These are phyloP conservation scores for Willaertia magna DNA, from an alignment of 208 protist genomes.

Conservation along the genomic window DNA sequence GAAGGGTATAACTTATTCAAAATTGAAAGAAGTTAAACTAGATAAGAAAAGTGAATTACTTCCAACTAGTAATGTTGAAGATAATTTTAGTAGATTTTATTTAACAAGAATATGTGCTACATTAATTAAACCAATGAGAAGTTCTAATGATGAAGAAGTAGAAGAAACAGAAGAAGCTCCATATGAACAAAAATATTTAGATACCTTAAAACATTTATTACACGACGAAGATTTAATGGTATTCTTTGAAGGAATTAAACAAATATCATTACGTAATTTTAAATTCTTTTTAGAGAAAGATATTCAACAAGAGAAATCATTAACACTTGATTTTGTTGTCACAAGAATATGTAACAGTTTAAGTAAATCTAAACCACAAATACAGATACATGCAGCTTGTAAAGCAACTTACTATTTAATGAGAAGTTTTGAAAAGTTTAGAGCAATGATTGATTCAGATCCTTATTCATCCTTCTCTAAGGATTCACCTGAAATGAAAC, in stretches of 20 bases:
- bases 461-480: not conserved
- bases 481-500: not conserved
- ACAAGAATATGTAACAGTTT: not conserved
- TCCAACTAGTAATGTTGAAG: not conserved
- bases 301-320: not conserved
- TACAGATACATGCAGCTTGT: conserved; percentile 2
- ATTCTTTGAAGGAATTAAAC: conserved; percentile 7
- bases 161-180: not conserved
- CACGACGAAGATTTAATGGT: not conserved
- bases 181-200: not conserved
- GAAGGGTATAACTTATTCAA: not conserved
- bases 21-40: not conserved
- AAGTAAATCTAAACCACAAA: not conserved
- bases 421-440: not conserved
- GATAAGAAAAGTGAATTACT: not conserved
- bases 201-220: not conserved
- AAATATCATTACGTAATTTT: not conserved
- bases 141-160: not conserved
- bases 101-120: not conserved
- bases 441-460: not conserved
- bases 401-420: not conserved
- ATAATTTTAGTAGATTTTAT: not conserved
- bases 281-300: not conserved
- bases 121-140: not conserved
- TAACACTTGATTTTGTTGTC: not conserved